Evolutionary conservation across 2,329 filamentous ascomycete species (phyloP).

Genomic region (Rutstroemia sp.): DNA sequence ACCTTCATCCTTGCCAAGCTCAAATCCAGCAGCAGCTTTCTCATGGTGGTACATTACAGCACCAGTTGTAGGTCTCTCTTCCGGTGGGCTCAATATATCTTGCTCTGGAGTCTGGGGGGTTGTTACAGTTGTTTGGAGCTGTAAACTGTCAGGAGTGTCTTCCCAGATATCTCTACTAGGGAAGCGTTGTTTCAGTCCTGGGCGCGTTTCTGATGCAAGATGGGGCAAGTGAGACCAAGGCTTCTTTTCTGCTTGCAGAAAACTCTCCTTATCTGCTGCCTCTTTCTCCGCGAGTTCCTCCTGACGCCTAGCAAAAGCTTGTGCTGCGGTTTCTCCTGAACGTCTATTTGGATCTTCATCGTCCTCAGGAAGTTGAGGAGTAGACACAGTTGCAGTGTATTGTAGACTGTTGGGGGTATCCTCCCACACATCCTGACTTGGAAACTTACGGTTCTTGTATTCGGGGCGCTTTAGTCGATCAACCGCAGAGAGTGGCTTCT

Average conservation of each 20-base stretch:
- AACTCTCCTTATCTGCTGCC: constrained; percentile 38
- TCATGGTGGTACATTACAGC: constrained; percentile 27
- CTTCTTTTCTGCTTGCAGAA: constrained; percentile 45
- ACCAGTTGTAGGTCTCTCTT: constrained; percentile 30
- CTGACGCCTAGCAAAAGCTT: constrained; percentile 58
- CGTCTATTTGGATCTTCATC: constrained; percentile 12
- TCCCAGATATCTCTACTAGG: constrained; percentile 94
- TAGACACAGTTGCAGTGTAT: constrained; percentile 73
- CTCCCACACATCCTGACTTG: constrained; percentile 95
- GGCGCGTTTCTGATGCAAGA: constrained; percentile 45
- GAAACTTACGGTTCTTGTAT: constrained; percentile 63
- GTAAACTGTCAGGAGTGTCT: constrained; percentile 77
- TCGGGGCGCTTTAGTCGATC: constrained; percentile 50
- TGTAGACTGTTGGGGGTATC: constrained; percentile 84
- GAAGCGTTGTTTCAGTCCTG: constrained; percentile 62
- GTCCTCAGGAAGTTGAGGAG: constrained; percentile 56
- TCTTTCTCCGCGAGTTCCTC: constrained; percentile 58
- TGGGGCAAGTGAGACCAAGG: constrained; percentile 43
- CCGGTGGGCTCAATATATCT: constrained; percentile 33
- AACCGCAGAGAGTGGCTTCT: constrained; percentile 42
- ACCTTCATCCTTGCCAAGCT: constrained; percentile 18
- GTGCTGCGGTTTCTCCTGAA: constrained; percentile 41
- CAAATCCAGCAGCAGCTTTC: constrained; percentile 19
- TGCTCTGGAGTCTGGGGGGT: constrained; percentile 43
- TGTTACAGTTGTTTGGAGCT: constrained; percentile 68